Evolutionary conservation across 345 rosid genomes (phyloP), one percentile per base, ranked within the genome.

Genomic region (Microcos paniculata): DNA sequence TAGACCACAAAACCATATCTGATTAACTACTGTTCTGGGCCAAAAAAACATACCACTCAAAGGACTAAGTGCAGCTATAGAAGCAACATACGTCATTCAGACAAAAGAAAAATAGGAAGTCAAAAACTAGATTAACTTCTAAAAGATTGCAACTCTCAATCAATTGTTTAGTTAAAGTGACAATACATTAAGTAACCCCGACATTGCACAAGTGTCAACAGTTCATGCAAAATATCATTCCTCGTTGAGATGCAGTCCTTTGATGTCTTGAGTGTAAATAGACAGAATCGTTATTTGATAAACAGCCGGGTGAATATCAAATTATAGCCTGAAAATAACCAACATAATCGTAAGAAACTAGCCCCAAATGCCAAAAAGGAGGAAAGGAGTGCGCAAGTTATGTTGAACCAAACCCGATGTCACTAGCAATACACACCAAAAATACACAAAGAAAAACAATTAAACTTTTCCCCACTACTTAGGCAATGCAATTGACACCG

Each of bases 131-230:
- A 74, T 28, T 26, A 45, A 70, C 3, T n/a, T 38, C 24, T 49
- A 63, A 62, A 28, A 59, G 70, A 19, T 43, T 13, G 30, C 46
- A 77, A 84, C 71, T 70, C 67, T 10, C 7, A 79, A 30, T 10
- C 45, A 59, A 80, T 2, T 6, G 19, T 28, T 67, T 14, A 59
- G 80, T 75, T 70, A 33, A 52, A 42, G 64, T 28, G 76, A 38
- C 74, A 59, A 61, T 93, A 95, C 99, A 89, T 95, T 94, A 80
- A 91, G 92, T 85, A 92, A 85, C 75, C 96, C 94, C 78, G 98
- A 95, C 99, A 95, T 95, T 82, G 91, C 84, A 86, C 53, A 65
- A 58, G 77, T 83, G 85, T 88, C 86, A 87, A 86, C 77, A 80
- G 81, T 26, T 62, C 83, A 79, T 80, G 87, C 84, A 82, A 87